phyloP scores from a whole-genome alignment of 2,329 filamentous ascomycete genomes.

The Talaromyces sp. region DNA sequence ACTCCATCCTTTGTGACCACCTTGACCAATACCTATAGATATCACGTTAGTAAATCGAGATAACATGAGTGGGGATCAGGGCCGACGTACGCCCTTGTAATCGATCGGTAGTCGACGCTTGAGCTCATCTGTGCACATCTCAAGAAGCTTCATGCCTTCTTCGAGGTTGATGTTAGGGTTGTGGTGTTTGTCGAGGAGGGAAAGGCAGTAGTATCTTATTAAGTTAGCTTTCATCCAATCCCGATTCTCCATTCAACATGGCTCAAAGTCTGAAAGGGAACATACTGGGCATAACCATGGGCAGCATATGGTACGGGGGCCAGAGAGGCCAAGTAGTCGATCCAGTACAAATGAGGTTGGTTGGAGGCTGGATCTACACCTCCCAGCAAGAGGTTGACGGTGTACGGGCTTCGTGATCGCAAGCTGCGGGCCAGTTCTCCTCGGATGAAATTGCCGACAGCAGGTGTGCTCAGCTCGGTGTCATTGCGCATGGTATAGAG shows the following conservation, averaged over 20 bases:
- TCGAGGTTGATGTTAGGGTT: slow-evolving; percentile 89
- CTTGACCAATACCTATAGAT: slow-evolving; percentile 66
- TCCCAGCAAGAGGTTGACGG: slow-evolving; percentile 92
- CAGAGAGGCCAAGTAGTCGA: slow-evolving; percentile 91
- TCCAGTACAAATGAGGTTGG: slow-evolving; percentile 92
- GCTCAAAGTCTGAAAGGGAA: slow-evolving; percentile 11
- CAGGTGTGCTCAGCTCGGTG: slow-evolving; percentile 84
- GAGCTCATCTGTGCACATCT: slow-evolving; percentile 94
- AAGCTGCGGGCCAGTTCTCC: slow-evolving; percentile 89
- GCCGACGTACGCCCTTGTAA: slow-evolving; percentile 82
- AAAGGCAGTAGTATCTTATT: slow-evolving; percentile 89
- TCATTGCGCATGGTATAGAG: slow-evolving; percentile 99
- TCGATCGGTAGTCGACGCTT: slow-evolving; percentile 97
- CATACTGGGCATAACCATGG: slow-evolving; percentile 95
- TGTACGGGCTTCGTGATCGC: slow-evolving; percentile 91
- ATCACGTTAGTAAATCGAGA: slow-evolving; percentile 12
- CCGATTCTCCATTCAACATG: slow-evolving; percentile 4
- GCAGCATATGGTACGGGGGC: slow-evolving; percentile 92
- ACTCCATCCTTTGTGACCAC: slow-evolving; percentile 94
- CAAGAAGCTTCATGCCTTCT: slow-evolving; percentile 87
- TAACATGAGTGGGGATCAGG: slow-evolving; percentile 3
- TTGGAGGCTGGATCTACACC: slow-evolving; percentile 90
- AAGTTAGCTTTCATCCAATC: slow-evolving; percentile 14
- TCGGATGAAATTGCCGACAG: slow-evolving; percentile 89
- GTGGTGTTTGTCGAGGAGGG: slow-evolving; percentile 97